Base-by-base conservation (phyloP, 2,329 filamentous ascomycete genomes). In the Aspergillus ruber region DNA sequence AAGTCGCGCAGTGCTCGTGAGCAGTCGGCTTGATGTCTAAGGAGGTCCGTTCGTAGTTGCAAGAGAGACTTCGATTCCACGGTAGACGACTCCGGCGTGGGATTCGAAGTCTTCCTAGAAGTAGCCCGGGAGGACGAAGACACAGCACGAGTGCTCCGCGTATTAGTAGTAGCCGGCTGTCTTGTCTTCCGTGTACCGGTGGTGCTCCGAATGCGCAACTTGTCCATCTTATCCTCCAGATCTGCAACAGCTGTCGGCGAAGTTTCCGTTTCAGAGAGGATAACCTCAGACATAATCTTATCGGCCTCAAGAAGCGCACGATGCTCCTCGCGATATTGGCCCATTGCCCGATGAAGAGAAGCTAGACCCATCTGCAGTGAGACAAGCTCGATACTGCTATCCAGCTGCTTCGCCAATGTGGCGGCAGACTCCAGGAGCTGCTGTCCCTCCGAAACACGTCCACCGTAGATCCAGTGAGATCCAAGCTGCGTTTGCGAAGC, bases 371-470 rank as follows among this genome's bases (percentile, higher is more conserved):
- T 66, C 46, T 72, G 65, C 10, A 73, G 68, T 0, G 76, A 72
- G 36, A 84, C 74, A 20, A 77, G 67, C 10, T 75, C 66, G 23
- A 79, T 74, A 6, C 80, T 79, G 32, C 78, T 68, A n/a, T 73
- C 56, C 7, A 72, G 60, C 42, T 64, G 74, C 4, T 75, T 70
- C 2, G 81, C 72, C n/a, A 79, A 67, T 20, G 78, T 72, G 1
- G 77, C 67, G 1, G 85, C 80, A 50, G 81, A 80, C 1, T 79
- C 72, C 2, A 83, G 65, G 45, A 82, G 74, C 18, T 80, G 79
- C n/a, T 71, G 64, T 1, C 75, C 78, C 59, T 79, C 76, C 12
- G 71, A 66, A 2, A 73, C 49, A 54, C 74, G 67, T 4, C 74
- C 76, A 45, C 76, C 74, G 40, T 74, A 69, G 39, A 75, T 71